Base-by-base conservation (phyloP, 225 moss, liverwort and hornwort genomes). In the Anthoceros angustus region DNA sequence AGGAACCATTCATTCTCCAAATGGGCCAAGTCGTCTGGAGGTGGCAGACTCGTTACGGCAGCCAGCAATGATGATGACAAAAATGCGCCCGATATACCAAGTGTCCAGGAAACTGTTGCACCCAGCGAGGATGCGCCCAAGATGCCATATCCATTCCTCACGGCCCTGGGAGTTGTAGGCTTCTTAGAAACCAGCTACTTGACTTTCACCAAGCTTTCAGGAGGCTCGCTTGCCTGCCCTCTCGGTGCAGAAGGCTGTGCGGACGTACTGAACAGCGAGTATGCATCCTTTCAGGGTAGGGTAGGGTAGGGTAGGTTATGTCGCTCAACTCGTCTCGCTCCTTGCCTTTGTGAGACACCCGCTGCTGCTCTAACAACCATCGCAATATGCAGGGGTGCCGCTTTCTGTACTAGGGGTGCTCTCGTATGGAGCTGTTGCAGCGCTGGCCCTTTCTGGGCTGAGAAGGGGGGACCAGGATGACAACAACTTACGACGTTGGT, bases 221-320 rank as follows among this genome's bases (percentile, higher is more conserved):
- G 92, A 24, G 82, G 82, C 25, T 72, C 87, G 25, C 84, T 98
- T 41, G 75, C 83, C 43, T 92, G 92, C 72, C 77, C 87, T 24
- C 67, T 87, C 41, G 95, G 82, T 18, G 84, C 81, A 50, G 82
- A 79, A 9, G 71, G 80, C 50, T 98, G 95, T 70, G 71, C 75
- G 15, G 89, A 98, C 72, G 95, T 98, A 26, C 95, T 98, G 61
- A 86, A 92, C 69, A 92, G 95, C 70, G 80, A 82, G 74, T 98
- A 98, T 66, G 92, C 89, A 64, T 79, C 75, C 38, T 71, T 89
- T 15, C 86, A 86, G 62, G 95, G 92, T 85, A 72, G 62, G 81
- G 25, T 12, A 16, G 12, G n/a, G 10, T 64, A 0, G 12, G 40
- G 38, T 62, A n/a, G n/a, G n/a, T n/a, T n/a, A n/a, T n/a, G n/a